Evolutionary conservation across 1,284 basidiomycete species (phyloP), one percentile per base, ranked within the genome.

Genomic region (Ustilago nuda): DNA sequence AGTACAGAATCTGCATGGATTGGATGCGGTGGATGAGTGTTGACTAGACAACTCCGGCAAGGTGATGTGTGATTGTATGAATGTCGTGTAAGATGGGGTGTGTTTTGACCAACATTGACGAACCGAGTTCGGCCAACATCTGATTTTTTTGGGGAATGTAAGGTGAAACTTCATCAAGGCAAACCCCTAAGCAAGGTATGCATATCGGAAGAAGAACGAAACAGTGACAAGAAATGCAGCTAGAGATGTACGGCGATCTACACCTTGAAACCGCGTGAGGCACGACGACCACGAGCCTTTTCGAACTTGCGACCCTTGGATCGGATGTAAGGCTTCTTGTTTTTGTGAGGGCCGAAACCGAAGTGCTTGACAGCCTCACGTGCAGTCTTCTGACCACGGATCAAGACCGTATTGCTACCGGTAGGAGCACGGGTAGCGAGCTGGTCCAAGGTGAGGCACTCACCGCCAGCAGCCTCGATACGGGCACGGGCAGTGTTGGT

Each of bases 341-440:
- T 76, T 84, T 85, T 83, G 79, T 77, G 80, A 46, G 71, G 80
- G 43, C 78, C 82, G 52, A 74, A 60, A 86, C 88, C 96, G 87
- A 98, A 98, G 91, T 98, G 96, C 88, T 93, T 94, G 88, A 93
- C 91, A 56, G 95, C 93, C 88, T 98, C 95, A 78, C 97, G 91
- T 69, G 92, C 90, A 88, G 92, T 97, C 91, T 93, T 93, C 89
- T 93, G 92, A 81, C 96, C 97, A 76, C 95, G 90, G 82, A 97
- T 88, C 80, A 99, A 89, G 77, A 99, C 90, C 60, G 95, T 98
- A 91, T 98, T 98, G 80, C 93, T 90, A 79, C 97, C 96, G 63
- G 94, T 98, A 45, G 96, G 96, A 70, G 94, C 91, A 76, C 95
- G 92, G 79, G 94, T 88, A 64, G 96, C 96, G 79, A 99, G 93